Evolutionary conservation across 2,329 filamentous ascomycete species (phyloP).

Genomic region (Phaeosphaeriaceae sp.): DNA sequence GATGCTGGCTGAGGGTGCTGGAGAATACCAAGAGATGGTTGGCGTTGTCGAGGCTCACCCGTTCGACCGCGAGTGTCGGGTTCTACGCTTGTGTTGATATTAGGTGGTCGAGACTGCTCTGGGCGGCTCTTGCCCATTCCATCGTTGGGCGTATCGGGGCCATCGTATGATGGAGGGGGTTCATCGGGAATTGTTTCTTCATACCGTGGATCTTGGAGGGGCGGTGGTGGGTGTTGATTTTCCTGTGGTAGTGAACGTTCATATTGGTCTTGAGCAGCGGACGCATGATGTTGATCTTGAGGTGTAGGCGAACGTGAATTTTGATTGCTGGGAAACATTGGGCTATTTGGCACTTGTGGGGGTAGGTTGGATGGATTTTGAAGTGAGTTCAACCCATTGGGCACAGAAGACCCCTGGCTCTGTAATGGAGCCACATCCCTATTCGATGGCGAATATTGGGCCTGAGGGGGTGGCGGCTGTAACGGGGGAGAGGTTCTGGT

Average conservation of each 20-base stretch:
- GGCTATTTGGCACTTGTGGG: slow-evolving; percentile 33
- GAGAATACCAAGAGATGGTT: slow-evolving; percentile 41
- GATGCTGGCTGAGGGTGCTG: slow-evolving; percentile 48
- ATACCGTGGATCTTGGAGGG: slow-evolving; percentile 19
- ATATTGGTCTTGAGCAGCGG: slow-evolving; percentile 6
- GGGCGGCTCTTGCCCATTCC: slow-evolving; percentile 40
- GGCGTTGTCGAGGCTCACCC: slow-evolving; percentile 34
- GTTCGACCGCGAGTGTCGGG: slow-evolving; percentile 16
- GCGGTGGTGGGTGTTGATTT: slow-evolving; percentile 11
- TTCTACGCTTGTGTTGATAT: slow-evolving; percentile 33
- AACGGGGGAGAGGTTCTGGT: slow-evolving; percentile 11
- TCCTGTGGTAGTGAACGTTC: slow-evolving; percentile 13
- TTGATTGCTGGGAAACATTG: slow-evolving; percentile 19
- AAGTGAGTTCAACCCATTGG: slow-evolving; percentile 17
- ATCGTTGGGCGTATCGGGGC: slow-evolving; percentile 36
- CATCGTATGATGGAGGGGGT: slow-evolving; percentile 44
- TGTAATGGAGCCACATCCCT: background rate
- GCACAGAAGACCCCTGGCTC: slow-evolving; percentile 30
- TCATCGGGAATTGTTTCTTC: slow-evolving; percentile 35
- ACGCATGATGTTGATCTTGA: slow-evolving; percentile 14
- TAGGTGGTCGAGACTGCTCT: slow-evolving; percentile 36
- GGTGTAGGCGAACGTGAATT: slow-evolving; percentile 12
- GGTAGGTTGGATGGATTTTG: slow-evolving; percentile 30
- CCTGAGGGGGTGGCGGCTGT: no score
- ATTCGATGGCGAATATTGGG: no score